Base-by-base conservation (phyloP, 2,329 filamentous ascomycete species). In the Aureobasidium sp. region DNA sequence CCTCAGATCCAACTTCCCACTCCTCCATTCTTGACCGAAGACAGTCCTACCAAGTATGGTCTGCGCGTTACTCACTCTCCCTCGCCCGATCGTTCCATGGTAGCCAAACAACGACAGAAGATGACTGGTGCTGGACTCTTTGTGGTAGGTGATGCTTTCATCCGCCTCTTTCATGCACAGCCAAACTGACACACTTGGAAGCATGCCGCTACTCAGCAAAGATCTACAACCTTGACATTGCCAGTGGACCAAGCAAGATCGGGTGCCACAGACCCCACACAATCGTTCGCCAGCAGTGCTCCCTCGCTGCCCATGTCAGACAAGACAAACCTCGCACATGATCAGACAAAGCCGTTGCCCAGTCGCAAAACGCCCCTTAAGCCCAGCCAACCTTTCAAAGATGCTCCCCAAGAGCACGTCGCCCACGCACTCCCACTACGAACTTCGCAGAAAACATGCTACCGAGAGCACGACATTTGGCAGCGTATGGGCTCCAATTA, bases 31-130 rank as follows among this genome's bases (percentile, higher is more conserved):
- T 41, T 66, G n/a, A 44, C 48, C 0, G 53, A 63, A 39, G 64
- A 66, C 48, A 66, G 64, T 49, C 64, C 64, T 31, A 66, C 63
- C 39, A 64, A 64, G 41, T 66, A 66, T 42, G 64, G 64, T 17
- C 48, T 66, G 22, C 45, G 62, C 37, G 34, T 48, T 3, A 53
- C 39, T 8, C 41, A 52, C 14, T 55, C 56, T 36, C 62, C 62
- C n/a, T 61, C 62, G 2, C 62, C 62, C 17, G 56, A 63, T 34
- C 45, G 37, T 17, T 39, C n/a, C 9, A 47, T 42, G 45, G 36
- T n/a, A 7, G 39, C 49, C 20, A 27, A 49, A 5, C 51, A 62
- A 20, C 29, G 51, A n/a, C 61, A 61, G 62, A 65, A 65, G 36
- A 57, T 63, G 45, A 64, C 62, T 3, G 64, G 64, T 27, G 62